Evolutionary conservation across 306 rosid species (phyloP).

Genomic region (Cucumis hystrix): DNA sequence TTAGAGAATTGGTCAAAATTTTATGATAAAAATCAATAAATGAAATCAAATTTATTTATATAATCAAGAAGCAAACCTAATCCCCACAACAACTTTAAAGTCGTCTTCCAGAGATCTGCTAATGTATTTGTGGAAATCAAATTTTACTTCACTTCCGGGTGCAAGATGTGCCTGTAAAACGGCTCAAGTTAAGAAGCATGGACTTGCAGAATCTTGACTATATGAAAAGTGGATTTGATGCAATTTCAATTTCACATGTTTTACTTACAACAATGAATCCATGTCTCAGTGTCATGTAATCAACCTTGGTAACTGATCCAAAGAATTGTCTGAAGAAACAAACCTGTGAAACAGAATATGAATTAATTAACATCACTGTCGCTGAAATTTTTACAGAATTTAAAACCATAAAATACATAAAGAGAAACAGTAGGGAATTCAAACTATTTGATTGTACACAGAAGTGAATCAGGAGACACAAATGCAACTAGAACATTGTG

Average conservation of each 20-base stretch:
- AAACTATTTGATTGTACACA: background rate
- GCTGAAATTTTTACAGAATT: background rate
- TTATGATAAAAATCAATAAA: background rate
- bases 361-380: background rate
- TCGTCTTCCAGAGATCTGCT: slow-evolving; percentile 71
- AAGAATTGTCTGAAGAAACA: slow-evolving; percentile 80
- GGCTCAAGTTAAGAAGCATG: slow-evolving; percentile 4
- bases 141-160: slow-evolving; percentile 39
- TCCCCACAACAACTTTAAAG: slow-evolving; percentile 68
- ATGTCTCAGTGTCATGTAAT: slow-evolving; percentile 63
- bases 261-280: slow-evolving; percentile 70
- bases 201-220: background rate
- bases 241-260: background rate
- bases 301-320: slow-evolving; percentile 54
- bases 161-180: slow-evolving; percentile 61
- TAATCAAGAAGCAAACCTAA: slow-evolving; percentile 32
- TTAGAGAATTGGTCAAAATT: slow-evolving; percentile 2
- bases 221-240: background rate
- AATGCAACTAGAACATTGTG: background rate
- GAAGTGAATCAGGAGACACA: background rate
- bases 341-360: slow-evolving; percentile 22
- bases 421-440: background rate
- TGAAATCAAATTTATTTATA: slow-evolving; percentile 3
- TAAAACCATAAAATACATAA: background rate
- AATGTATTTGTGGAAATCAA: slow-evolving; percentile 74